Percentiles rank a stretch among this genome's conserved stretches.
Evolutionary conservation across 768 basidiomycete genomes (phyloP).

Genomic region (Cystofilobasidium capitatum): DNA sequence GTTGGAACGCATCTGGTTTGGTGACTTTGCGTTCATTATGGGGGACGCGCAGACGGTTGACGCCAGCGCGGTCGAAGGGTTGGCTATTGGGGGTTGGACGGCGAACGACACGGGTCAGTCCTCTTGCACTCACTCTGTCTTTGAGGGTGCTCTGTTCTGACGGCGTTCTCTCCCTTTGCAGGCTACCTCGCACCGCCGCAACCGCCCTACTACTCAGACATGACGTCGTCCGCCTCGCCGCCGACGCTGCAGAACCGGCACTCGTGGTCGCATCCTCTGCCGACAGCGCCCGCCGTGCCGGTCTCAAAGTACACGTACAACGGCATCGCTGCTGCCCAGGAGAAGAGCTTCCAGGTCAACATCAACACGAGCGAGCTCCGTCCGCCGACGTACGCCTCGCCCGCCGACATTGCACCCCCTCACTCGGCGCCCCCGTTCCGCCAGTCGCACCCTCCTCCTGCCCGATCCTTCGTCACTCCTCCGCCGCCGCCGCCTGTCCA

Average conservation of each 20-base stretch:
- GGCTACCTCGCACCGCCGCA: neutral
- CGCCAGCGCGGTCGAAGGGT: neutral
- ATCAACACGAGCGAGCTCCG: slow-evolving; percentile 8
- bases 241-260: neutral
- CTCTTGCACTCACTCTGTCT: neutral
- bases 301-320: neutral
- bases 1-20: slow-evolving; percentile 22
- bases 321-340: neutral
- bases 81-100: neutral
- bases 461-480: neutral
- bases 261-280: neutral
- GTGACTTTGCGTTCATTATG: slow-evolving; percentile 12
- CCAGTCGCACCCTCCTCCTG: neutral
- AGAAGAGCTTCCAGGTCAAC: slow-evolving; percentile 9
- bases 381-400: neutral
- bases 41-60: neutral
- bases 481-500: neutral
- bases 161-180: neutral
- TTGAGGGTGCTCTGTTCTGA: neutral
- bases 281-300: neutral
- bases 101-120: neutral
- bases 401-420: neutral
- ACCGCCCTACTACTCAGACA: neutral
- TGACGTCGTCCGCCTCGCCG: neutral
- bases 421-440: neutral